These are phyloP conservation scores for Pulveroboletus sp. DNA, from an alignment of 768 basidiomycete genomes.

Conservation along the genomic window DNA sequence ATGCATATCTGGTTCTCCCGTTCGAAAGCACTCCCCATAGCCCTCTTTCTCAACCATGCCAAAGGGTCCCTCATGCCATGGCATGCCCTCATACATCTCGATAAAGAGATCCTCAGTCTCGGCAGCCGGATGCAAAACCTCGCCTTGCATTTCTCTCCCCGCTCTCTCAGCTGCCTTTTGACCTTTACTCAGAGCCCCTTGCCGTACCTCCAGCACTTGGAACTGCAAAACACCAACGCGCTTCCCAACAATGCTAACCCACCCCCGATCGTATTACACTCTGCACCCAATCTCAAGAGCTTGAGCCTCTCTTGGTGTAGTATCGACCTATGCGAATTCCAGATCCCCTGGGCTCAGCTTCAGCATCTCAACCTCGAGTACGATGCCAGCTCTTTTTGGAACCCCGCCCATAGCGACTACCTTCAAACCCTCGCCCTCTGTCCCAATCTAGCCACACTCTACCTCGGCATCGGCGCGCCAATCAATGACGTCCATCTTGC, in stretches of 20 bases:
- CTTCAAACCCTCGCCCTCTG: constrained; percentile 22
- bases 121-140: constrained; percentile 19
- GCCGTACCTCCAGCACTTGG: constrained; percentile 24
- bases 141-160: constrained; percentile 20
- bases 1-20: constrained; percentile 32
- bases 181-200: constrained; percentile 27
- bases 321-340: constrained; percentile 26
- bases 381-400: constrained; percentile 29
- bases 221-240: constrained; percentile 24
- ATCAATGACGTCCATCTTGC: constrained; percentile 16
- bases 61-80: constrained; percentile 22
- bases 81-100: constrained; percentile 28
- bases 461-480: constrained; percentile 22
- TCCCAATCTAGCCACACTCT: constrained; percentile 27
- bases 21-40: constrained; percentile 27
- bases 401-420: constrained; percentile 28
- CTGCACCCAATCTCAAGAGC: constrained; percentile 27
- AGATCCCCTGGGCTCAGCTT: constrained; percentile 29
- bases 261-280: constrained; percentile 22
- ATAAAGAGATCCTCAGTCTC: constrained; percentile 28
- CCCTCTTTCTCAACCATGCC: constrained; percentile 21
- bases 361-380: constrained; percentile 27
- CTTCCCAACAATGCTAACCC: constrained; percentile 26
- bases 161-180: constrained; percentile 24
- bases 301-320: constrained; percentile 27